Base-by-base conservation (phyloP, 352 stramenopile species). In the Elongisporangium prolatum region DNA sequence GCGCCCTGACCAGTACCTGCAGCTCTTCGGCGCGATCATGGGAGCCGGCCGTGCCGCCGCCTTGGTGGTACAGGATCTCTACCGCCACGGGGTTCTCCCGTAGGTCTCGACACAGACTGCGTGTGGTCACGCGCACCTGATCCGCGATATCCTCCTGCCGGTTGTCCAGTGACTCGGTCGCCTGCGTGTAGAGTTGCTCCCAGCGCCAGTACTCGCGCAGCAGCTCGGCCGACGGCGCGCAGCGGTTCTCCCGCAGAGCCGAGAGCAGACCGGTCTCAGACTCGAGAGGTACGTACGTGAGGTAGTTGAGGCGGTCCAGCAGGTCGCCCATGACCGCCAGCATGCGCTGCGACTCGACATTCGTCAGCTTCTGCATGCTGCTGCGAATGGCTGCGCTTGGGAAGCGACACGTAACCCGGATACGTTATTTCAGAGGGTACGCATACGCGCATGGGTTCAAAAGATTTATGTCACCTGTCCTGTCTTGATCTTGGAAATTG, bases 311-410 rank as follows among this genome's bases (percentile, higher is more conserved):
- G 13, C 85, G 76, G 56, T 95, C 84, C 1, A 93, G 73, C 63
- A 93, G 66, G 65, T 93, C 86, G 24, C 84, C 84, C 74, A 95
- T 88, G 63, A 95, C 81, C 56, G 80, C 73, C 82, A 95, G 91
- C 74, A 95, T 86, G 48, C 84, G 78, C 72, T 95, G 84, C 17
- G 86, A 93, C 68, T 95, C 86, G 47, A 95, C 86, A 69, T 93
- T 91, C 57, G 82, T 93, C 44, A 95, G 68, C 72, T 95, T 95
- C 44, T 95, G 80, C 86, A 95, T 95, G 21, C 13, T 40, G 1
- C 28, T 14, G 28, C 4, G 28, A 40, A 34, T 34, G 25, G 25
- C 4, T 34, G 8, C 25, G 25, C 25, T 34, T 8, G 4, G 4
- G 28, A 40, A 40, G 28, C 4, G 28, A 13, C 28, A 40, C 28